Base-by-base conservation (phyloP, 768 basidiomycete species). In the Suillus variegatus region DNA sequence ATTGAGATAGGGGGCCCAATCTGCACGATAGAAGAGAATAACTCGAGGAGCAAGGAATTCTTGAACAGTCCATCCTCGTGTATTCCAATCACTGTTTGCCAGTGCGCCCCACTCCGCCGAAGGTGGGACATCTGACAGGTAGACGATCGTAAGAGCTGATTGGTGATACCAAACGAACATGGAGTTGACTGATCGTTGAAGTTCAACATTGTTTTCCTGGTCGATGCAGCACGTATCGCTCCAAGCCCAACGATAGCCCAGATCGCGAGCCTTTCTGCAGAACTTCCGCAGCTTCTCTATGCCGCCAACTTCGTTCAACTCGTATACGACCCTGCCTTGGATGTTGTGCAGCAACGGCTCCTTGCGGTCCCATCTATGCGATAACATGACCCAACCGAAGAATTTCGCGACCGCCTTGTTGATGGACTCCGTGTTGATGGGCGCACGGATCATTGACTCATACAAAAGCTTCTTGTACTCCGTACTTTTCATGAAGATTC, bases 91-190 rank as follows among this genome's bases (percentile, higher is more conserved):
- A 41, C 72, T 69, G 47, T 60, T 43, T 41, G n/a, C 61, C 35
- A 73, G 60, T 61, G 62, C 67, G 57, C 67, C 71, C 20, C 57
- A 10, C 49, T 28, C 18, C 28, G 67, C 68, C 14, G 67, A 58
- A 14, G 66, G 67, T 18, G 1, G 20, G 16, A 72, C 70, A 9
- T 73, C 72, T 28, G 64, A 63, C 40, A 76, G 62, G 35, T 76
- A 69, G 28, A 75, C 58, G 62, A 75, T 61, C 14, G 74, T 75
- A 28, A 75, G 57, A 28, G 66, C 66, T 36, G 75, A 72, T 4
- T 71, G 64, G 3, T 70, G 62, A 41, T 76, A 76, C 75, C 75
- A 76, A 28, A 36, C 64, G 65, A 76, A 76, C 75, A 76, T 76
- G 60, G 75, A 74, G 25, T 68, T 65, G 61, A 76, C 72, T 28